Conservation (phyloP, 345 rosid species). For the Citrus hindsii region DNA sequence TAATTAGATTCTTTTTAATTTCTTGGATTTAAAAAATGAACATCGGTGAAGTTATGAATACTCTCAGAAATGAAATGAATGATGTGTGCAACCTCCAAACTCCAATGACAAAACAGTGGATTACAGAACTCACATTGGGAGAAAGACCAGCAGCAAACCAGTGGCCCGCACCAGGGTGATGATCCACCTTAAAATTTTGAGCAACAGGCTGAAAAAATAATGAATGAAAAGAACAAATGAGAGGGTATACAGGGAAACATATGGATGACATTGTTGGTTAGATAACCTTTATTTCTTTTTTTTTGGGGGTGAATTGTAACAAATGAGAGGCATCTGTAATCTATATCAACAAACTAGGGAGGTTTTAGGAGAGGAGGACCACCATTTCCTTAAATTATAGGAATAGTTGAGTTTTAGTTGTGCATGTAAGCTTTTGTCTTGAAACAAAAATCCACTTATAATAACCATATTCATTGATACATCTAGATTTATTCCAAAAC, state of each 20-base stretch:
- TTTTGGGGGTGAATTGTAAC: neutral
- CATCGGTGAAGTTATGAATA: conserved; percentile 8
- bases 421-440: neutral
- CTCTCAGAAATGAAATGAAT: neutral
- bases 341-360: neutral
- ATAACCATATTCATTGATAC: neutral
- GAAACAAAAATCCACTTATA: neutral
- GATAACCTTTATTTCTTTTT: neutral
- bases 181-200: conserved; percentile 90
- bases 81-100: conserved; percentile 13
- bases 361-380: neutral
- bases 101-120: conserved; percentile 14
- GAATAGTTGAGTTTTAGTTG: neutral
- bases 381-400: neutral
- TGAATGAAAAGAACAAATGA: conserved; percentile 7
- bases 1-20: neutral
- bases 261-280: neutral
- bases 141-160: conserved; percentile 99
- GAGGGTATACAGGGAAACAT: neutral
- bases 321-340: neutral
- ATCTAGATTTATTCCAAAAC: neutral
- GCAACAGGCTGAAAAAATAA: conserved; percentile 58
- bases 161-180: conserved; percentile 99
- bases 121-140: conserved; percentile 67
- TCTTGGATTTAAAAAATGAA: neutral